Percentiles rank a stretch among this genome's conserved stretches.
Evolutionary conservation across 106 monocot species (phyloP).

Genomic region (Dioscorea dumetorum): DNA sequence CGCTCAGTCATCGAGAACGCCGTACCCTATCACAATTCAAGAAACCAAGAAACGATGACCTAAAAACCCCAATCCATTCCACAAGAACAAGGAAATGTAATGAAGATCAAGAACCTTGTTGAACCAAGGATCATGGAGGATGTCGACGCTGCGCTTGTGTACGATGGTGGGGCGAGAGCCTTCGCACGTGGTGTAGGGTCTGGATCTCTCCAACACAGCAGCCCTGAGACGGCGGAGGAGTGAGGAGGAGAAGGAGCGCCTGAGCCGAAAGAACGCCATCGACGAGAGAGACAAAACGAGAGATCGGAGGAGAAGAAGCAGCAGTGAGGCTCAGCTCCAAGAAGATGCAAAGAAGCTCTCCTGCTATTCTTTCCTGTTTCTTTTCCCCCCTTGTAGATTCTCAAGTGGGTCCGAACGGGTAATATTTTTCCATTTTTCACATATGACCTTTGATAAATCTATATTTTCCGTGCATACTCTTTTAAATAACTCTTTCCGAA

Average conservation of each 20-base stretch:
- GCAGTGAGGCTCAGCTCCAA: neutral
- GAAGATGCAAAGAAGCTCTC: neutral
- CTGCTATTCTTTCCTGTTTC: neutral
- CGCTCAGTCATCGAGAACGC: slow-evolving; percentile 93
- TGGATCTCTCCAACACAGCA: slow-evolving; percentile 3
- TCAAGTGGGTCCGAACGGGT: neutral
- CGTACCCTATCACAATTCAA: slow-evolving; percentile 48
- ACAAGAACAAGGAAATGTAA: neutral
- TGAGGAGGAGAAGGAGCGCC: slow-evolving; percentile 19
- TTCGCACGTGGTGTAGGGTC: slow-evolving; percentile 58
- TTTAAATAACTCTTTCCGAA: too few species aligned
- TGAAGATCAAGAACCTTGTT: slow-evolving; percentile 49
- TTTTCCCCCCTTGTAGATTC: too few species aligned
- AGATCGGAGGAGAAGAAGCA: neutral
- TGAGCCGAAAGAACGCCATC: slow-evolving; percentile 24
- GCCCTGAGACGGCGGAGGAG: slow-evolving; percentile 10
- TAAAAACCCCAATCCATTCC: neutral
- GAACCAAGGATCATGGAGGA: slow-evolving; percentile 97
- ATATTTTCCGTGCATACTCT: too few species aligned
- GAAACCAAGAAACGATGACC: neutral
- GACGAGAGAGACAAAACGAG: neutral
- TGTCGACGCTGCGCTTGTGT: slow-evolving; percentile 87
- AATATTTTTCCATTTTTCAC: too few species aligned
- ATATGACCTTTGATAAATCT: too few species aligned
- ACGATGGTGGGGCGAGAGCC: slow-evolving; percentile 75